Conservation (phyloP, 805 yeast species). For the Candida coleopterorum region DNA sequence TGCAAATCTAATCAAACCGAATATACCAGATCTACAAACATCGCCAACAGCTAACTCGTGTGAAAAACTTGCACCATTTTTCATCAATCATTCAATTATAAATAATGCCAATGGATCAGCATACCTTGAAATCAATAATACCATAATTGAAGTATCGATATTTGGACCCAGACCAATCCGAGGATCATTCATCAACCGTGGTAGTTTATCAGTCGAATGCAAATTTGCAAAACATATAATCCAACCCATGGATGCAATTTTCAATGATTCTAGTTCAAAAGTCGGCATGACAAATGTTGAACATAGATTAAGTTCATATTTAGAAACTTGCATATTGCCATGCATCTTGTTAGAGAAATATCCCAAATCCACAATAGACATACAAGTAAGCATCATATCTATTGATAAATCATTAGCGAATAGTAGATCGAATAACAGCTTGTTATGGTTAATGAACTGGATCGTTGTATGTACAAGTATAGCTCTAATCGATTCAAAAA, state of each 20-base stretch:
- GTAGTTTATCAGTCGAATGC: slow-evolving; percentile 59
- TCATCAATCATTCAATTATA: slow-evolving; percentile 59
- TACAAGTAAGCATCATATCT: slow-evolving; percentile 67
- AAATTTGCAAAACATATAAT: slow-evolving; percentile 47
- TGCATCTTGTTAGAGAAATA: slow-evolving; percentile 62
- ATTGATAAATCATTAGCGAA: slow-evolving; percentile 24
- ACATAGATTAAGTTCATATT: slow-evolving; percentile 47
- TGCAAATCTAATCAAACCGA: slow-evolving; percentile 46
- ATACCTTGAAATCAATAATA: slow-evolving; percentile 62
- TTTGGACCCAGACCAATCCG: slow-evolving; percentile 88
- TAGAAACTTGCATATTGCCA: slow-evolving; percentile 49
- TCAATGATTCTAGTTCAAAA: slow-evolving; percentile 22
- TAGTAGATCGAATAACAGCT: slow-evolving; percentile 5
- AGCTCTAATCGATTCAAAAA: slow-evolving; percentile 81
- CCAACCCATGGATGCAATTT: slow-evolving; percentile 33
- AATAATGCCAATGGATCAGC: slow-evolving; percentile 80
- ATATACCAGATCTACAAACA: slow-evolving; percentile 7
- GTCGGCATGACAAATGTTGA: slow-evolving; percentile 35
- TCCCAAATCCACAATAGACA: slow-evolving; percentile 86
- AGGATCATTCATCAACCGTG: slow-evolving; percentile 65
- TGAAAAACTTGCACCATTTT: slow-evolving; percentile 28
- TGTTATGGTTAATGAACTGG: slow-evolving; percentile 43
- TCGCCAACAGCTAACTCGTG: background rate
- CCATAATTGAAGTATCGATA: slow-evolving; percentile 62
- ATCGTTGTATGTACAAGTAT: slow-evolving; percentile 60